phyloP scores from a whole-genome alignment of 148 eudicot genomes.

The Persicaria tinctoria region DNA sequence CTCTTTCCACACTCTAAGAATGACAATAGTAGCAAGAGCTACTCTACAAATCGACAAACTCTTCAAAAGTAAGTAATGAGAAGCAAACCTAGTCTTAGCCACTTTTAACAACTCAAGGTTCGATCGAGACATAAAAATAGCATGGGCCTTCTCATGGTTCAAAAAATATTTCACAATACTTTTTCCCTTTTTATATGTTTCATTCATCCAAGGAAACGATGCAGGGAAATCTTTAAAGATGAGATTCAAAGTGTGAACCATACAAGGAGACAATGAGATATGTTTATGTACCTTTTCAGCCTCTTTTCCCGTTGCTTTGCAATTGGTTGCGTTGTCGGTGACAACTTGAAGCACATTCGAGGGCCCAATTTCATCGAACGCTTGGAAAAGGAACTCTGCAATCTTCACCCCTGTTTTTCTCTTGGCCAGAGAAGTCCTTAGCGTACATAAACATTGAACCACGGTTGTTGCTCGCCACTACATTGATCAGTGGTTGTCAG shows the following conservation, averaged over 20 bases:
- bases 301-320: background rate
- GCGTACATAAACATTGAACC: conserved; percentile 18
- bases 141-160: conserved; percentile 12
- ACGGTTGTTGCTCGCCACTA: conserved; percentile 6
- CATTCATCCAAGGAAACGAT: background rate
- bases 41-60: conserved; percentile 13
- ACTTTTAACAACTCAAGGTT: conserved; percentile 21
- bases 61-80: conserved; percentile 14
- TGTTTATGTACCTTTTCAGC: conserved; percentile 9
- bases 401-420: no score
- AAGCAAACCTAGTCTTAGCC: conserved; percentile 25
- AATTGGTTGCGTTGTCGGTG: background rate
- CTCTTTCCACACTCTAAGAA: conserved; percentile 16
- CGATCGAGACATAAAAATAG: conserved; percentile 14
- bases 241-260: conserved; percentile 12
- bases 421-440: background rate
- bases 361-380: conserved; percentile 14
- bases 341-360: conserved; percentile 21
- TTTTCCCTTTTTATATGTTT: background rate
- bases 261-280: background rate
- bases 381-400: background rate
- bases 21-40: conserved; percentile 9
- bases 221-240: conserved; percentile 13
- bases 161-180: background rate
- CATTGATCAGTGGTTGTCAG: conserved; percentile 8